Conservation (phyloP, 2,329 filamentous ascomycete genomes). For the Hypomyces perniciosus region DNA sequence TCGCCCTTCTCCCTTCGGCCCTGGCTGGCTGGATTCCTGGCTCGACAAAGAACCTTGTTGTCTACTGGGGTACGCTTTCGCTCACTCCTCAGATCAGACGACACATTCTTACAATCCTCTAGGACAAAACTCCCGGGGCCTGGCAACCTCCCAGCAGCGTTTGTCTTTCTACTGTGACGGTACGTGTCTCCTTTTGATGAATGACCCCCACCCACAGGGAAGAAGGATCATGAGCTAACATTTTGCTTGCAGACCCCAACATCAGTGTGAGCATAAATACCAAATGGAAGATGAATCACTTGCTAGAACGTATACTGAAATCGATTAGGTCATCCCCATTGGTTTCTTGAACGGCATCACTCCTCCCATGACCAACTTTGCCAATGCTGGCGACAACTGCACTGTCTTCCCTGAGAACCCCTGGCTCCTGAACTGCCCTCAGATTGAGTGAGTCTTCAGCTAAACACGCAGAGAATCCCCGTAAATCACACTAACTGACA, state of each 20-base stretch:
- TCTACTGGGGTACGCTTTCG: slow-evolving; percentile 56
- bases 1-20: slow-evolving; percentile 24
- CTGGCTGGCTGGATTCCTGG: slow-evolving; percentile 39
- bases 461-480: not conserved
- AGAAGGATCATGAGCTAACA: slow-evolving; percentile 13
- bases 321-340: slow-evolving; percentile 48
- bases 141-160: slow-evolving; percentile 46
- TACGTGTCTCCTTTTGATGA: slow-evolving; percentile 28
- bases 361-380: slow-evolving; percentile 54
- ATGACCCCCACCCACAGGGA: not conserved
- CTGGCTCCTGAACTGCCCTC: slow-evolving; percentile 52
- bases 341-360: slow-evolving; percentile 57
- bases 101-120: not conserved
- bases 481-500: not conserved
- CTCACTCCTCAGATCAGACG: not conserved
- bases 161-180: slow-evolving; percentile 54
- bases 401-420: slow-evolving; percentile 49
- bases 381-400: slow-evolving; percentile 58
- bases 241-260: slow-evolving; percentile 31
- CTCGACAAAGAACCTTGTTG: slow-evolving; percentile 49
- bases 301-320: too few relatives aligned
- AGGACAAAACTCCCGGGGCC: slow-evolving; percentile 56
- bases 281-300: too few relatives aligned
- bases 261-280: slow-evolving; percentile 34
- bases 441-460: slow-evolving; percentile 50